phyloP scores from a whole-genome alignment of 768 basidiomycete species.

The Collybia nuda region DNA sequence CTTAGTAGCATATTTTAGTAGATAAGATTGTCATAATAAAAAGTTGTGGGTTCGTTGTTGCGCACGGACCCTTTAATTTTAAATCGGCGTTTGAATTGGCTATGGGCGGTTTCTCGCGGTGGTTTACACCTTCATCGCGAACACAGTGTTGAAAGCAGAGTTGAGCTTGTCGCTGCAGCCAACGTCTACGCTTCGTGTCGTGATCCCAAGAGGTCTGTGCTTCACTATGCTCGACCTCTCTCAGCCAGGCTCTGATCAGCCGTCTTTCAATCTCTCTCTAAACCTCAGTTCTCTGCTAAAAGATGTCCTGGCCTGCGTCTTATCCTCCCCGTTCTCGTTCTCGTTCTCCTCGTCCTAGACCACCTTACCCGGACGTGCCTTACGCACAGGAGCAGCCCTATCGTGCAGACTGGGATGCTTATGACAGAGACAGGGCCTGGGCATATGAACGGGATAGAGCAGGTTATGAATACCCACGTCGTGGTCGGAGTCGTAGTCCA shows the following conservation, averaged over 20 bases:
- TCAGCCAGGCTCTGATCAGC: slow-evolving; percentile 73
- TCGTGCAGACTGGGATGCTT: slow-evolving; percentile 66
- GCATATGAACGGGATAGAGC: slow-evolving; percentile 70
- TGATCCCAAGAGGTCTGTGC: slow-evolving; percentile 89
- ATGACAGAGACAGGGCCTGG: slow-evolving; percentile 74
- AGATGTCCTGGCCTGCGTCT: slow-evolving; percentile 80
- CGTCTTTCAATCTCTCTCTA: slow-evolving; percentile 58
- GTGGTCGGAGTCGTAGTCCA: slow-evolving; percentile 79
- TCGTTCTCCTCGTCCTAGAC: slow-evolving; percentile 70
- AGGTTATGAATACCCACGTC: slow-evolving; percentile 65
- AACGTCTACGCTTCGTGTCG: slow-evolving; percentile 48
- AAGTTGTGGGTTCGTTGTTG: too few relatives aligned
- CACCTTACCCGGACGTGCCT: slow-evolving; percentile 53
- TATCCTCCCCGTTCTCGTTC: slow-evolving; percentile 84
- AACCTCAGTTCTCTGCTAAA: slow-evolving; percentile 57
- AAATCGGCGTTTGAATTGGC: slow-evolving; percentile 43
- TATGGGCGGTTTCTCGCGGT: slow-evolving; percentile 17
- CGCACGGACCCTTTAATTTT: slow-evolving; percentile 6
- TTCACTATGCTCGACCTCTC: slow-evolving; percentile 86
- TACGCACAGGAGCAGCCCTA: slow-evolving; percentile 46
- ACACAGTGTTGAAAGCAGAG: slow-evolving; percentile 44
- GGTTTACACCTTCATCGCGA: slow-evolving; percentile 56
- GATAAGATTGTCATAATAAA: too few relatives aligned
- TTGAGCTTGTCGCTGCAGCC: slow-evolving; percentile 42
- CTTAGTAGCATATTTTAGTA: slow-evolving; percentile 16